phyloP scores from a whole-genome alignment of 2,329 filamentous ascomycete genomes.

The Penicillium brasilianum region DNA sequence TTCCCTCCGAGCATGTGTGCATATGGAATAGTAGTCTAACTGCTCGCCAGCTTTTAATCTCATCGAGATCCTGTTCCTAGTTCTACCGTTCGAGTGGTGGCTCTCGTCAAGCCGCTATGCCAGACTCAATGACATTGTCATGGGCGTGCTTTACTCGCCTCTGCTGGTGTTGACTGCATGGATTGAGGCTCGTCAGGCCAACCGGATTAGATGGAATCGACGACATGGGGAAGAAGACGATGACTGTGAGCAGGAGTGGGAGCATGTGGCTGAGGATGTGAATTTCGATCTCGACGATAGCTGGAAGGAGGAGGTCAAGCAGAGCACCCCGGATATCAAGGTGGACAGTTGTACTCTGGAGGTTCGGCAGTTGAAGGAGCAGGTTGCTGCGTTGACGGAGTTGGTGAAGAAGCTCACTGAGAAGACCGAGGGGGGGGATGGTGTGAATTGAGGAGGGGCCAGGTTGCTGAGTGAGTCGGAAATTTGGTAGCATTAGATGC shows the following conservation, averaged over 20 bases:
- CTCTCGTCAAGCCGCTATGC: constrained; percentile 75
- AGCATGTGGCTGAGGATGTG: constrained; percentile 71
- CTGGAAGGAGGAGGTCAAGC: constrained; percentile 79
- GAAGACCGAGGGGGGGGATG: constrained; percentile 22
- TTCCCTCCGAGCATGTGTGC: background rate
- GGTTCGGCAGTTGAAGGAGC: constrained; percentile 48
- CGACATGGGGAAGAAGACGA: constrained; percentile 85
- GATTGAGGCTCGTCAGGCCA: constrained; percentile 70
- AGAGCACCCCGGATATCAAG: constrained; percentile 80
- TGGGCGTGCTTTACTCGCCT: constrained; percentile 84
- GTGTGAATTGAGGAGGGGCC: background rate
- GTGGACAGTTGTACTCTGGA: constrained; percentile 78
- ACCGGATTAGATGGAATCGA: constrained; percentile 73
- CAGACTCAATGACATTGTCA: constrained; percentile 83
- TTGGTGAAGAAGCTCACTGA: constrained; percentile 65
- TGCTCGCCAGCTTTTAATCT: constrained; percentile 73
- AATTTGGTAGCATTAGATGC: background rate
- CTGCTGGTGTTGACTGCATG: constrained; percentile 78
- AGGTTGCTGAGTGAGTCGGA: background rate
- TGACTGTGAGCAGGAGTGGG: constrained; percentile 89
- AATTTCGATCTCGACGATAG: constrained; percentile 79
- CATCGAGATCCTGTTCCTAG: constrained; percentile 80
- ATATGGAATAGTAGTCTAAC: background rate
- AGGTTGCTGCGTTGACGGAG: constrained; percentile 66
- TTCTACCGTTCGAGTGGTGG: constrained; percentile 94